These are phyloP conservation scores for Pseudogymnoascus sp. DNA, from an alignment of 2,329 filamentous ascomycete genomes.

Conservation along the genomic window DNA sequence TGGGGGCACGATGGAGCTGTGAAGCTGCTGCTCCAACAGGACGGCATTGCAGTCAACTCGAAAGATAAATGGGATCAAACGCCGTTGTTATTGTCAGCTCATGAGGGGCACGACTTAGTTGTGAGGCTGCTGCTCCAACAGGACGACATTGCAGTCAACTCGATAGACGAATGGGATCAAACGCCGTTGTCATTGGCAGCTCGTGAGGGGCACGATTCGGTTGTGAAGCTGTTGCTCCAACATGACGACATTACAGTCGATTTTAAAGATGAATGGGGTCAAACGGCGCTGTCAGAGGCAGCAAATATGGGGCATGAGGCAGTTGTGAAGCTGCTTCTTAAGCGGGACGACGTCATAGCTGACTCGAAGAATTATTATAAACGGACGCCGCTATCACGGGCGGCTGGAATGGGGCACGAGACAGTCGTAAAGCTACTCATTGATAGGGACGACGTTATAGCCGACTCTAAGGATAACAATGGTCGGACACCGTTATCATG, in stretches of 20 bases:
- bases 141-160: not conserved
- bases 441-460: not conserved
- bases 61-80: not conserved
- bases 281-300: not conserved
- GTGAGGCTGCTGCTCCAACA: not conserved
- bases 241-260: not conserved
- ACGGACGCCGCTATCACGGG: not conserved
- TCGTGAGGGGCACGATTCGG: not conserved
- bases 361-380: not conserved
- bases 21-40: not conserved
- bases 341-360: not conserved
- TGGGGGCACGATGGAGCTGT: not conserved
- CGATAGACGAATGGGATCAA: not conserved
- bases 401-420: not conserved
- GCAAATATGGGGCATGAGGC: not conserved
- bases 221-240: not conserved
- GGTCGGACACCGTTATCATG: not conserved
- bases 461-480: not conserved
- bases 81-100: not conserved
- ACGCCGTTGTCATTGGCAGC: not conserved
- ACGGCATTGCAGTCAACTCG: not conserved
- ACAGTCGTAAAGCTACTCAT: not conserved
- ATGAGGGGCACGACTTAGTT: not conserved
- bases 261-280: not conserved
- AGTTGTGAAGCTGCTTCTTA: not conserved